Evolutionary conservation across 495 filamentous ascomycete genomes (phyloP).

Genomic region (Amphirosellinia nigrospora): DNA sequence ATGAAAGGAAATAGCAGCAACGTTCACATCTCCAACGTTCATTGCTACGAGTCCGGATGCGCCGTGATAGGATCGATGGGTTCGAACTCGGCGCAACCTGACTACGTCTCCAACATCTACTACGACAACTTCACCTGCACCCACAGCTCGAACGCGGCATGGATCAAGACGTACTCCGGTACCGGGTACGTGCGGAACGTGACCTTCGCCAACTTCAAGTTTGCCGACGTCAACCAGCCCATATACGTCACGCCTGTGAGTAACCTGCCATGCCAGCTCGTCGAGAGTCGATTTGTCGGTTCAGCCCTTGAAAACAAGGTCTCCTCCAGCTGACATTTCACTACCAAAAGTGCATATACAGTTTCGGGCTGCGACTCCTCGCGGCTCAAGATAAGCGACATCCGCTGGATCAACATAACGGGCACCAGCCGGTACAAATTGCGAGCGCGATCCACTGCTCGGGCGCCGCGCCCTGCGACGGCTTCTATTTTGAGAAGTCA

Average conservation of each 20-base stretch:
- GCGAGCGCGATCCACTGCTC: constrained; percentile 61
- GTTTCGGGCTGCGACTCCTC: constrained; percentile 56
- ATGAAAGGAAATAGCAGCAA: constrained; percentile 66
- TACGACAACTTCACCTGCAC: constrained; percentile 51
- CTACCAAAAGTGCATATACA: constrained; percentile 58
- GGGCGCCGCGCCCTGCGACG: constrained; percentile 52
- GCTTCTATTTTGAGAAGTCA: constrained; percentile 56
- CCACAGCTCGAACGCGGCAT: constrained; percentile 58
- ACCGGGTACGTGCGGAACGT: constrained; percentile 55
- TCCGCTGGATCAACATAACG: constrained; percentile 63
- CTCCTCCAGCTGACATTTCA: not conserved
- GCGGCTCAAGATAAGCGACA: constrained; percentile 54
- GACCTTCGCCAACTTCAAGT: constrained; percentile 56
- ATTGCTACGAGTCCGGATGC: constrained; percentile 50
- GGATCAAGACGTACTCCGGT: constrained; percentile 62
- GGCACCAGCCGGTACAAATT: constrained; percentile 62
- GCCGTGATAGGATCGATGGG: constrained; percentile 47
- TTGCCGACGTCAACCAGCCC: constrained; percentile 58
- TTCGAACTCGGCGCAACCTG: constrained; percentile 39
- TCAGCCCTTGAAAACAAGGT: not conserved
- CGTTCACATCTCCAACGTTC: constrained; percentile 46
- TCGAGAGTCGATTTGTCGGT: not conserved
- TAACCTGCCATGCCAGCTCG: not conserved
- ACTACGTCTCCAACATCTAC: constrained; percentile 46
- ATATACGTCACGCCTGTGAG: constrained; percentile 57